Conservation (phyloP, 768 basidiomycete species). For the Tephrocybe rancida region DNA sequence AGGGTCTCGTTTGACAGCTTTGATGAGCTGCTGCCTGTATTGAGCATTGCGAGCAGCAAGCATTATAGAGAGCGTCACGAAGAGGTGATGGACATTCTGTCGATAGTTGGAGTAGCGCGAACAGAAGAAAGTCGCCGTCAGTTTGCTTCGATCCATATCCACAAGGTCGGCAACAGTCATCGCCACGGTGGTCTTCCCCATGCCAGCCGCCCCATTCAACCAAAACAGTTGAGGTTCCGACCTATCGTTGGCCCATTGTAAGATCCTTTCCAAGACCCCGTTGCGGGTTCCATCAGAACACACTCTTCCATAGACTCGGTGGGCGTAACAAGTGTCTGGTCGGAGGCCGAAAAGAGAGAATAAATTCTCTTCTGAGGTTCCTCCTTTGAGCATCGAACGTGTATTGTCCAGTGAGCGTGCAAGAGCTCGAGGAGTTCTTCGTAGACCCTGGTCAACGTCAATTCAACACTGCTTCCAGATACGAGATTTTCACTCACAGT, state of each 20-base stretch:
- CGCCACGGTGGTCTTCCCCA: constrained; percentile 23
- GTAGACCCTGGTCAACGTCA: background rate
- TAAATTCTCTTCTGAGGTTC: constrained; percentile 4
- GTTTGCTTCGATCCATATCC: constrained; percentile 13
- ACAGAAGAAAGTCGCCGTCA: constrained; percentile 25
- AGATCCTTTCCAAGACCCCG: constrained; percentile 14
- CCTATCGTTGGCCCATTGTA: constrained; percentile 14
- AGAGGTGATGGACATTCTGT: constrained; percentile 15
- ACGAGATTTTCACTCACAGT: constrained; percentile 9
- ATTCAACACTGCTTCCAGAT: no score
- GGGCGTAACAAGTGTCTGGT: constrained; percentile 14
- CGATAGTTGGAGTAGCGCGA: constrained; percentile 15
- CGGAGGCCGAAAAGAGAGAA: constrained; percentile 14
- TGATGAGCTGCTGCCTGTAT: constrained; percentile 12
- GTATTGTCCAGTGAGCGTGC: background rate
- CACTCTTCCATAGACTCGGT: constrained; percentile 12
- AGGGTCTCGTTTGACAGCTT: constrained; percentile 6
- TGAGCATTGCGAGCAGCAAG: constrained; percentile 10
- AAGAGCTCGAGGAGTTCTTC: constrained; percentile 1
- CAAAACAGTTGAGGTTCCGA: constrained; percentile 17
- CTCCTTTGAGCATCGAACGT: background rate
- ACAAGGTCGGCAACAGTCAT: constrained; percentile 18
- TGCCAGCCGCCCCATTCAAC: constrained; percentile 24
- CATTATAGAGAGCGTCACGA: constrained; percentile 15
- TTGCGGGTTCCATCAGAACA: constrained; percentile 17